phyloP scores from a whole-genome alignment of 495 filamentous ascomycete species.

The Pseudomonodictys pantanalensis region DNA sequence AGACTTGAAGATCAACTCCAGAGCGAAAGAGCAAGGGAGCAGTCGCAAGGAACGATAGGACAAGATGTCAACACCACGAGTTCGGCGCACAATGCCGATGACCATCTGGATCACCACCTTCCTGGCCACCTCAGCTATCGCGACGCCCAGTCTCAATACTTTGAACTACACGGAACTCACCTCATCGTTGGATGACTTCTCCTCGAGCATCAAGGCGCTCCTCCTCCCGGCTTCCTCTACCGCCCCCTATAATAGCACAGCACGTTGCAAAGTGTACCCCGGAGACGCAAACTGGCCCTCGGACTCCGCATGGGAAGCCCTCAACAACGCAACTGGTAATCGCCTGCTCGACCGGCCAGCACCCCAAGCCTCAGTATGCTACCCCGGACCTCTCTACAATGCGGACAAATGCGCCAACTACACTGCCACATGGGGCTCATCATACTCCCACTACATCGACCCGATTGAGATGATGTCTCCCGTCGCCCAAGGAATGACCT shows the following conservation, averaged over 20 bases:
- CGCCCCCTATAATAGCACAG: background rate
- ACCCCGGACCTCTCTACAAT: constrained; percentile 20
- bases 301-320: constrained; percentile 16
- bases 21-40: too few relatives aligned
- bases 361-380: constrained; percentile 29
- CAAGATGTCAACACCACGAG: background rate
- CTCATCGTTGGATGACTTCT: constrained; percentile 7
- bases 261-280: constrained; percentile 25
- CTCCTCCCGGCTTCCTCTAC: background rate
- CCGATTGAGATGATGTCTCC: constrained; percentile 30
- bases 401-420: constrained; percentile 18
- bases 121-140: constrained; percentile 2
- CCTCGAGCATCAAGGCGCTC: background rate
- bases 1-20: too few relatives aligned
- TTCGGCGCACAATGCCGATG: background rate
- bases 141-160: constrained; percentile 8
- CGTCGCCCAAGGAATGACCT: constrained; percentile 29
- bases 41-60: too few relatives aligned
- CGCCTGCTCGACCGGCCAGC: constrained; percentile 12
- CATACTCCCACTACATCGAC: constrained; percentile 17
- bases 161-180: too few relatives aligned
- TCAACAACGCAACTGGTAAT: constrained; percentile 22
- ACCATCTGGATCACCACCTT: constrained; percentile 8
- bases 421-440: constrained; percentile 16
- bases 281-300: constrained; percentile 27